Conservation (phyloP, 768 basidiomycete genomes). For the Hypholoma fasciculare region DNA sequence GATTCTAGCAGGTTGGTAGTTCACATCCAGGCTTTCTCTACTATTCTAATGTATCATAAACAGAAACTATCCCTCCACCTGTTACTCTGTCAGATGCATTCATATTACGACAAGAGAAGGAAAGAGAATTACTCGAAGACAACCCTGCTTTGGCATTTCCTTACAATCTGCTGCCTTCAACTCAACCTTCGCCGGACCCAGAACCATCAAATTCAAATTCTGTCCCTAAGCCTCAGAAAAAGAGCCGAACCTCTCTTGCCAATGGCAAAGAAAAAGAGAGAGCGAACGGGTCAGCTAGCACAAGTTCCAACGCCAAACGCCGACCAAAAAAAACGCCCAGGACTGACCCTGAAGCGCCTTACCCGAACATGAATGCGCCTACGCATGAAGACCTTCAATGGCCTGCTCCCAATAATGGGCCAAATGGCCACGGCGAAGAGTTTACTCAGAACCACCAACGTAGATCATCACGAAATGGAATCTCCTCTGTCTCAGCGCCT, state of each 20-base stretch:
- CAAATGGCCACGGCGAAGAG: neutral
- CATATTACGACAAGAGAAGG: conserved; percentile 31
- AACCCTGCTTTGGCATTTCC: conserved; percentile 49
- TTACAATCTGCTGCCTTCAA: conserved; percentile 25
- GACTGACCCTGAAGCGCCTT: neutral
- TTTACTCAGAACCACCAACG: conserved; percentile 11
- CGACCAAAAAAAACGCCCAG: conserved; percentile 12
- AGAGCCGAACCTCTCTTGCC: conserved; percentile 22
- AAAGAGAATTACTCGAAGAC: conserved; percentile 47
- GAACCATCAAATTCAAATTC: conserved; percentile 17
- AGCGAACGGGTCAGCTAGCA: conserved; percentile 22
- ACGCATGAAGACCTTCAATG: neutral
- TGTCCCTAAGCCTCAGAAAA: conserved; percentile 21
- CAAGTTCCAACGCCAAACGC: conserved; percentile 19
- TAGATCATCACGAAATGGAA: conserved; percentile 16
- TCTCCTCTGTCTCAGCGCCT: conserved; percentile 9
- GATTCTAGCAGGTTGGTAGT: conserved; percentile 61
- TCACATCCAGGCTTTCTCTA: neutral
- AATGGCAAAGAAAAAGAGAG: conserved; percentile 39
- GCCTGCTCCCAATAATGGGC: neutral
- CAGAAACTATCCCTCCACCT: conserved; percentile 70
- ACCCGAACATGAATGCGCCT: neutral
- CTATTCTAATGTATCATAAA: neutral
- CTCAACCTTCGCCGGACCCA: conserved; percentile 22
- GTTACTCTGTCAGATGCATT: conserved; percentile 63